Conservation (phyloP, 2,329 filamentous ascomycete species). For the Pyricularia sp. region DNA sequence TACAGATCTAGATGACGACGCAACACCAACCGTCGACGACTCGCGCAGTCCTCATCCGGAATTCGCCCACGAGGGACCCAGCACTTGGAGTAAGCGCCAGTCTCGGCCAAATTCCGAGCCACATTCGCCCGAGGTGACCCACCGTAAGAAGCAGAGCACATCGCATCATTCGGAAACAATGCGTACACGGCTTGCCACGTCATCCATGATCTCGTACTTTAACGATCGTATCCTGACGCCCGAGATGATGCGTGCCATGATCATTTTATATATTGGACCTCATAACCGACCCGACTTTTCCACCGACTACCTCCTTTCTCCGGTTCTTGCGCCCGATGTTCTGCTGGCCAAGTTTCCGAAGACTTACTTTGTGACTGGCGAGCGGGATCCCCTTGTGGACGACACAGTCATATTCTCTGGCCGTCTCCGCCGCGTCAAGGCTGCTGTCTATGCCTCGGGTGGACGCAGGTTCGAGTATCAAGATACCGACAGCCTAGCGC, state of each 20-base stretch:
- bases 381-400: conserved; percentile 88
- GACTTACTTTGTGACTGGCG: conserved; percentile 85
- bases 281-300: conserved; percentile 87
- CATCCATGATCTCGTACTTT: conserved; percentile 96
- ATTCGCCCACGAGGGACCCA: conserved; percentile 35
- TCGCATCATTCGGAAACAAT: conserved; percentile 47
- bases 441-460: conserved; percentile 34
- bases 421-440: conserved; percentile 67
- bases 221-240: conserved; percentile 89
- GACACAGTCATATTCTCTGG: conserved; percentile 96
- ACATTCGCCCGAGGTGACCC: conserved; percentile 3
- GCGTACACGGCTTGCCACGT: conserved; percentile 80
- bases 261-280: conserved; percentile 90
- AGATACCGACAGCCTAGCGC: conserved; percentile 27
- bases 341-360: conserved; percentile 82
- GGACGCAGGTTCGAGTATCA: conserved; percentile 39
- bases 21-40: conserved; percentile 15
- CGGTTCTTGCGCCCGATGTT: conserved; percentile 74
- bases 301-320: conserved; percentile 81
- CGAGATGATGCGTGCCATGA: conserved; percentile 99
- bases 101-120: conserved; percentile 4
- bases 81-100: conserved; percentile 18
- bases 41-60: conserved; percentile 30
- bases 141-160: conserved; percentile 10
- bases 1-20: neutral